These are phyloP conservation scores for Vigna hirtella DNA, from an alignment of 306 rosid genomes.

Conservation along the genomic window DNA sequence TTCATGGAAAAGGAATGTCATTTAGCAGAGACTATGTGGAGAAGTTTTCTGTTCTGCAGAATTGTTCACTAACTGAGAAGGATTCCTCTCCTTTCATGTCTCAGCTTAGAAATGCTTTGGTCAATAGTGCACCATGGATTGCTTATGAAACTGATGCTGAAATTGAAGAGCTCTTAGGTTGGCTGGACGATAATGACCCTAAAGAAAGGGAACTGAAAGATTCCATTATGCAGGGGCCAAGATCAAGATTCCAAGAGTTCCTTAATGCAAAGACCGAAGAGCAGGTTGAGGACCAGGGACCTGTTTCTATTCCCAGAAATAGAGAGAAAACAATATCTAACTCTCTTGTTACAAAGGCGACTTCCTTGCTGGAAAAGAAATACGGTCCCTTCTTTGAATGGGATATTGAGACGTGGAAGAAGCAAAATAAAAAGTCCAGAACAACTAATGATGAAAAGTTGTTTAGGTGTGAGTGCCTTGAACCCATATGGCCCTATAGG, in stretches of 20 bases:
- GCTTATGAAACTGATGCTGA: slow-evolving; percentile 79
- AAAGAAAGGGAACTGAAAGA: slow-evolving; percentile 88
- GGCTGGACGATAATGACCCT: slow-evolving; percentile 70
- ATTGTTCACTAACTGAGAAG: slow-evolving; percentile 49
- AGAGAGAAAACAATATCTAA: slow-evolving; percentile 52
- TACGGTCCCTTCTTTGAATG: slow-evolving; percentile 71
- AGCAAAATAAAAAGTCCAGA: slow-evolving; percentile 59
- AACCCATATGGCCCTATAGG: slow-evolving; percentile 83
- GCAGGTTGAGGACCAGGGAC: slow-evolving; percentile 54
- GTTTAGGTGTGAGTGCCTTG: slow-evolving; percentile 89
- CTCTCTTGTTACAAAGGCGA: slow-evolving; percentile 75
- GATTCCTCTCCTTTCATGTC: slow-evolving; percentile 48
- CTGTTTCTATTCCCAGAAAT: slow-evolving; percentile 48
- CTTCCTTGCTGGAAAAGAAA: slow-evolving; percentile 71
- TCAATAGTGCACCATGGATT: slow-evolving; percentile 63
- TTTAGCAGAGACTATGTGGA: slow-evolving; percentile 45
- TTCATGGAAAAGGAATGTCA: slow-evolving; percentile 44
- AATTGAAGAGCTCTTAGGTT: slow-evolving; percentile 69
- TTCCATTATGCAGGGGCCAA: slow-evolving; percentile 74
- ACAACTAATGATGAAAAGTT: slow-evolving; percentile 65
- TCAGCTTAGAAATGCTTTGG: slow-evolving; percentile 46
- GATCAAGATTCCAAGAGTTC: slow-evolving; percentile 61
- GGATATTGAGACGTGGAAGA: slow-evolving; percentile 61
- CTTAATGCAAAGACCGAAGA: slow-evolving; percentile 48
- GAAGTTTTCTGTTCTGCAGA: slow-evolving; percentile 48